Conservation (phyloP, 768 basidiomycete genomes). For the Saitozyma sp. region DNA sequence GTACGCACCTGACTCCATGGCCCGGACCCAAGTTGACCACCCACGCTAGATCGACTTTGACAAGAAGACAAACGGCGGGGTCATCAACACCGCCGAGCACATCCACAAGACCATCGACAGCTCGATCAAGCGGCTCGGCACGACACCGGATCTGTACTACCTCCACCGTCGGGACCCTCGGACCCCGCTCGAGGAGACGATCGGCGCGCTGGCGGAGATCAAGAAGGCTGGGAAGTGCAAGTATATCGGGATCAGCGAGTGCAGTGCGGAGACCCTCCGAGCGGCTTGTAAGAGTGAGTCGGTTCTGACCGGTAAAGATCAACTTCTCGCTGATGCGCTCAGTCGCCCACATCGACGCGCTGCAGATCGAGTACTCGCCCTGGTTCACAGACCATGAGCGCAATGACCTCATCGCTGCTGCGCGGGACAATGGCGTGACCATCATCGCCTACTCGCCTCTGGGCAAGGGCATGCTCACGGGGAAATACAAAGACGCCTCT, state of each 20-base stretch:
- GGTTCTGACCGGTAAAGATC: too few species aligned
- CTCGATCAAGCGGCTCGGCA: slow-evolving; percentile 24
- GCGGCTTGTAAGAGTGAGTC: slow-evolving; percentile 29
- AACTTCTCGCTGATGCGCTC: not conserved
- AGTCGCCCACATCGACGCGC: slow-evolving; percentile 40
- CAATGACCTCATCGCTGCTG: slow-evolving; percentile 43
- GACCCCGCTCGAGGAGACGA: slow-evolving; percentile 41
- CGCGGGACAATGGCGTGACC: slow-evolving; percentile 54
- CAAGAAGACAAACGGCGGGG: slow-evolving; percentile 12
- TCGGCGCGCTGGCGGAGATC: slow-evolving; percentile 36
- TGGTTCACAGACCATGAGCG: slow-evolving; percentile 40
- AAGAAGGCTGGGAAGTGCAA: slow-evolving; percentile 39
- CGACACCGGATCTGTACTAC: slow-evolving; percentile 35
- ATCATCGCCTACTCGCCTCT: slow-evolving; percentile 55
- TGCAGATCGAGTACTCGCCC: slow-evolving; percentile 49
- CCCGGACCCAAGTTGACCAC: not conserved
- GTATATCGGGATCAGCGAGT: slow-evolving; percentile 48
- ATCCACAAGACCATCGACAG: slow-evolving; percentile 25
- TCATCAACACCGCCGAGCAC: slow-evolving; percentile 22
- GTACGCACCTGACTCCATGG: slow-evolving; percentile 5
- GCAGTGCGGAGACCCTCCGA: slow-evolving; percentile 42
- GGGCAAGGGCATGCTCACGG: slow-evolving; percentile 53
- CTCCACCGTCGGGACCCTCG: slow-evolving; percentile 40
- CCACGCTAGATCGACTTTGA: slow-evolving; percentile 20
- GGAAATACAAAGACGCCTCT: slow-evolving; percentile 24